Evolutionary conservation across 78 protist genomes (phyloP).

Genomic region (Acrasis kona): DNA sequence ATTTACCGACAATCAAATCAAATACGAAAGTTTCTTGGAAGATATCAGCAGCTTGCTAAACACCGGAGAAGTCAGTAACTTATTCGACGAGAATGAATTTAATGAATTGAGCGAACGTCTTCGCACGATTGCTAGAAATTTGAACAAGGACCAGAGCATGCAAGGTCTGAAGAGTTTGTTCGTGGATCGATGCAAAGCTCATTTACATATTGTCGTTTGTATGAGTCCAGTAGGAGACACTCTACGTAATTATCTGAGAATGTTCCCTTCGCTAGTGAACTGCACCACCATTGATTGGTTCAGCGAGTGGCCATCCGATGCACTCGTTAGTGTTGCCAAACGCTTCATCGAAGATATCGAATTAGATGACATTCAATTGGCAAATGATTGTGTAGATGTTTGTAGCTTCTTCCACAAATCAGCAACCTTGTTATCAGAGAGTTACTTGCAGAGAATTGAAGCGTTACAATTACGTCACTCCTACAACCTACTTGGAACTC

Average conservation of each 20-base stretch:
- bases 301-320: constrained; percentile 84
- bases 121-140: constrained; percentile 6
- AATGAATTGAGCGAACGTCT: constrained; percentile 33
- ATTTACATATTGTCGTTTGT: constrained; percentile 65
- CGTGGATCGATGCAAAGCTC: constrained; percentile 33
- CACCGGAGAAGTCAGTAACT: constrained; percentile 84
- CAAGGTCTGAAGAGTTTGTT: not conserved
- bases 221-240: constrained; percentile 74
- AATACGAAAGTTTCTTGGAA: constrained; percentile 71
- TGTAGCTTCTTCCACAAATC: too few relatives aligned
- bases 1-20: constrained; percentile 52
- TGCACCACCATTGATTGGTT: constrained; percentile 87
- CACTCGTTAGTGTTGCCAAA: constrained; percentile 66
- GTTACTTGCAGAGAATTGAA: constrained; percentile 43
- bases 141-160: constrained; percentile 4
- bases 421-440: too few relatives aligned
- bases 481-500: constrained; percentile 61
- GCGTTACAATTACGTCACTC: constrained; percentile 56
- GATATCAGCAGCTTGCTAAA: constrained; percentile 68
- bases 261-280: constrained; percentile 79
- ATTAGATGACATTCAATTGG: not conserved
- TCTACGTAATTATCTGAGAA: constrained; percentile 65
- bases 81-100: constrained; percentile 27
- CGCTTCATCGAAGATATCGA: constrained; percentile 6
- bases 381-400: too few relatives aligned